Evolutionary conservation across 441 rosid genomes (phyloP).

Genomic region (Melastoma candidum): DNA sequence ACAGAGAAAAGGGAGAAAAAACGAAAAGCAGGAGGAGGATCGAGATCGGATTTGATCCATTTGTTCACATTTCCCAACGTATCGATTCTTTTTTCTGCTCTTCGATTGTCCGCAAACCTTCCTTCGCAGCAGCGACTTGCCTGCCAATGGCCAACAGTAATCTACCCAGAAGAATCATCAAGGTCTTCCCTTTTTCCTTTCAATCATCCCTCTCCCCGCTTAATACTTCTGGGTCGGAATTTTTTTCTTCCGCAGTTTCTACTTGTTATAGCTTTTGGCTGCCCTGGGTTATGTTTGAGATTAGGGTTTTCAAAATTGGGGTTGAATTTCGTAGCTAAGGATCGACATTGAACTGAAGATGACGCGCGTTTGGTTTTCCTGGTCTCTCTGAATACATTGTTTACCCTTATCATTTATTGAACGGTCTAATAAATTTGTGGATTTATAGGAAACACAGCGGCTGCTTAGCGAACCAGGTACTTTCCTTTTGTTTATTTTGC

Average conservation of each 20-base stretch:
- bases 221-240: slow-evolving; percentile 5
- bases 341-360: no score
- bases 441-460: slow-evolving; percentile 88
- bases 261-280: neutral
- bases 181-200: slow-evolving; percentile 31
- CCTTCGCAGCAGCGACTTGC: neutral
- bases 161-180: slow-evolving; percentile 93
- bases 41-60: no score
- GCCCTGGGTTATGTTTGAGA: neutral
- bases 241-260: neutral
- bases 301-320: neutral
- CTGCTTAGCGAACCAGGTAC: slow-evolving; percentile 96
- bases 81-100: no score
- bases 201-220: slow-evolving; percentile 10
- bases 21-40: no score
- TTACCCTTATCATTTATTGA: no score
- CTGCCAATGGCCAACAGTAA: slow-evolving; percentile 74
- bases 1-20: no score
- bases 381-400: no score
- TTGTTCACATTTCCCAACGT: no score
- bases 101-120: no score
- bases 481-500: neutral
- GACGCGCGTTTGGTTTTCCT: no score
- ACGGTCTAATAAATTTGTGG: neutral
- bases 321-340: no score